Percentiles rank a stretch among this genome's conserved stretches.
Evolutionary conservation across 805 yeast species (phyloP).

Genomic region (Jamesozyma piceae): DNA sequence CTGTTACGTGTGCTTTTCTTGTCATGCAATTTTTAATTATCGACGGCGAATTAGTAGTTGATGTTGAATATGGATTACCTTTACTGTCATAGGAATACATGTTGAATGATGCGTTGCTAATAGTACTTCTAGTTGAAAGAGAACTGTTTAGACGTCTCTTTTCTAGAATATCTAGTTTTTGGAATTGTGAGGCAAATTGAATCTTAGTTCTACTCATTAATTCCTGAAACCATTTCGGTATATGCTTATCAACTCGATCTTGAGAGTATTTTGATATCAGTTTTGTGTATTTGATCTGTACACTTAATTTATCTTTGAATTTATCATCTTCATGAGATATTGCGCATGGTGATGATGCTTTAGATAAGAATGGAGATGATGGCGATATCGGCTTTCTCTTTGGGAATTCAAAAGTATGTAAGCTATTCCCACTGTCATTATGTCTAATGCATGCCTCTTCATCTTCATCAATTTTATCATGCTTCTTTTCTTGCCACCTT

Average conservation of each 20-base stretch:
- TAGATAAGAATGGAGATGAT: not conserved
- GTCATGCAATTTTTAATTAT: not conserved
- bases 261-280: conserved; percentile 10
- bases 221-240: conserved; percentile 49
- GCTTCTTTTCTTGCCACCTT: conserved; percentile 1
- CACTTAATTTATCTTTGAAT: conserved; percentile 17
- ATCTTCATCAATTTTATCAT: not conserved
- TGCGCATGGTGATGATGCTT: not conserved
- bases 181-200: conserved; percentile 43
- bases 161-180: conserved; percentile 59
- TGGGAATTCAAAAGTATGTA: conserved; percentile 12
- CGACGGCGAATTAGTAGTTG: conserved; percentile 24
- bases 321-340: conserved; percentile 1
- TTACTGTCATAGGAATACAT: not conserved
- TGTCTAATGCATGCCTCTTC: not conserved
- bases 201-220: conserved; percentile 21
- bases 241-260: conserved; percentile 13
- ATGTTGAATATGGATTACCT: not conserved
- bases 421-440: conserved; percentile 1
- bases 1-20: not conserved
- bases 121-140: conserved; percentile 4
- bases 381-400: conserved; percentile 4
- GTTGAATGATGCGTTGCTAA: conserved; percentile 1
- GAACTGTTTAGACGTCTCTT: conserved; percentile 47
- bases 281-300: conserved; percentile 19